Evolutionary conservation across 2,329 filamentous ascomycete species (phyloP).

Genomic region (Penicillium paneum): DNA sequence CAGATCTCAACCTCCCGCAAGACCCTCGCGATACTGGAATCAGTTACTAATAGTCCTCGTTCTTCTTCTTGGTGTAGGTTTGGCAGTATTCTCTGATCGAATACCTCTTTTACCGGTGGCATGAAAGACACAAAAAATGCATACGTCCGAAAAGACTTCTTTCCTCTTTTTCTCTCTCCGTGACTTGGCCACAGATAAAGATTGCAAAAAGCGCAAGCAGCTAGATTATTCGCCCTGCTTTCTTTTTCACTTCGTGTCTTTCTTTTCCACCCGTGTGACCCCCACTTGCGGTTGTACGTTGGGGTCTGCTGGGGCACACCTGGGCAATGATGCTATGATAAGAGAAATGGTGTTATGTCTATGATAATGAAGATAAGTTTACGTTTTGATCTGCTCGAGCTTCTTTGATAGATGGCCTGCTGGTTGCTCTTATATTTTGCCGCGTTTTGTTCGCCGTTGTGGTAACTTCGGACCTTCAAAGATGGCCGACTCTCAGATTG

Average conservation of each 20-base stretch:
- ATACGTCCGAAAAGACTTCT: slow-evolving; percentile 3
- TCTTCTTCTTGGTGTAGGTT: slow-evolving; percentile 41
- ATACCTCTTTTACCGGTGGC: slow-evolving; percentile 14
- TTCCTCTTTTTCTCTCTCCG: slow-evolving; percentile 1
- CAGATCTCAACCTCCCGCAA: slow-evolving; percentile 25
- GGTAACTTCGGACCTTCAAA: neutral
- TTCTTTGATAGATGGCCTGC: neutral
- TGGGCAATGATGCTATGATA: slow-evolving; percentile 26
- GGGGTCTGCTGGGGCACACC: slow-evolving; percentile 4
- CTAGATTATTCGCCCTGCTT: slow-evolving; percentile 6
- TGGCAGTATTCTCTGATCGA: slow-evolving; percentile 45
- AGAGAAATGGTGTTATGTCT: slow-evolving; percentile 22
- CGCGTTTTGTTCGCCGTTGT: neutral
- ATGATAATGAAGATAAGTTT: slow-evolving; percentile 28
- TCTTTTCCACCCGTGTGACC: slow-evolving; percentile 9
- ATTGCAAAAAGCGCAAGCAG: slow-evolving; percentile 11
- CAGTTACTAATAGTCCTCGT: slow-evolving; percentile 35
- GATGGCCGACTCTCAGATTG: neutral
- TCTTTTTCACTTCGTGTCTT: slow-evolving; percentile 8
- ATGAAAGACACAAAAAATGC: slow-evolving; percentile 15
- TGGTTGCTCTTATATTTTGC: neutral
- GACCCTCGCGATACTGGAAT: slow-evolving; percentile 19
- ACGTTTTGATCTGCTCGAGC: neutral
- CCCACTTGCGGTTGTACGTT: slow-evolving; percentile 4
- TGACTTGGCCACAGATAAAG: slow-evolving; percentile 6